These are phyloP conservation scores for Lichenothelia convexa DNA, from an alignment of 495 filamentous ascomycete genomes.

Conservation along the genomic window DNA sequence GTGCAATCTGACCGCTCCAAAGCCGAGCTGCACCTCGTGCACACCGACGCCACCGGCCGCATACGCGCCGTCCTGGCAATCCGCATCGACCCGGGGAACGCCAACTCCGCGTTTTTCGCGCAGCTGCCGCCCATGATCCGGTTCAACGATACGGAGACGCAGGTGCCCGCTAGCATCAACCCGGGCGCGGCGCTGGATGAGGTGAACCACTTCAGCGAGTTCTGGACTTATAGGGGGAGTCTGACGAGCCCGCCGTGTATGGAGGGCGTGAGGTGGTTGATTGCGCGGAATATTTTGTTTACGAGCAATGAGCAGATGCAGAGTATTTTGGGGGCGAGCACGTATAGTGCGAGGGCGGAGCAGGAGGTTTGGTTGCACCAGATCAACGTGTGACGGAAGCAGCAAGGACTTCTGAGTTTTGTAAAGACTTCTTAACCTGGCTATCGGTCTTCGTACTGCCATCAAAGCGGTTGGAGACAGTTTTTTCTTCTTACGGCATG, in stretches of 20 bases:
- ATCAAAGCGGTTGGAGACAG: too few relatives aligned
- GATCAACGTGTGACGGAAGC: conserved; percentile 2
- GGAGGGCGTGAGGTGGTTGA: conserved; percentile 9
- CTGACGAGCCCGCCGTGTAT: conserved; percentile 12
- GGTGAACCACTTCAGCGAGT: conserved; percentile 13
- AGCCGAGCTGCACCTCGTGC: conserved; percentile 18
- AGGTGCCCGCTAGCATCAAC: conserved; percentile 6
- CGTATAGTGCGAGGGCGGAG: conserved; percentile 5
- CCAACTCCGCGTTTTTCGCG: conserved; percentile 12
- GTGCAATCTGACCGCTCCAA: conserved; percentile 14
- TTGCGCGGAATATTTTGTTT: conserved; percentile 4
- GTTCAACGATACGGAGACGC: conserved; percentile 5
- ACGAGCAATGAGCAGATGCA: conserved; percentile 6
- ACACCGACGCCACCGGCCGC: conserved; percentile 12
- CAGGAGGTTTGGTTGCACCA: conserved; percentile 9
- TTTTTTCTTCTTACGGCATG: too few relatives aligned
- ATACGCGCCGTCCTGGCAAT: conserved; percentile 16
- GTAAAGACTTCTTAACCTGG: too few relatives aligned
- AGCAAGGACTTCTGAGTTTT: too few relatives aligned
- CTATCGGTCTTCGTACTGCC: too few relatives aligned
- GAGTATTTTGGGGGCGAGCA: conserved; percentile 5
- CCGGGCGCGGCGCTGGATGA: conserved; percentile 8
- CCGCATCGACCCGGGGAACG: conserved; percentile 15
- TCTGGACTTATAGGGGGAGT: conserved; percentile 16
- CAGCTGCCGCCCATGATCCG: conserved; percentile 11